Base-by-base conservation (phyloP, 495 filamentous ascomycete species). In the Platismatia glauca region DNA sequence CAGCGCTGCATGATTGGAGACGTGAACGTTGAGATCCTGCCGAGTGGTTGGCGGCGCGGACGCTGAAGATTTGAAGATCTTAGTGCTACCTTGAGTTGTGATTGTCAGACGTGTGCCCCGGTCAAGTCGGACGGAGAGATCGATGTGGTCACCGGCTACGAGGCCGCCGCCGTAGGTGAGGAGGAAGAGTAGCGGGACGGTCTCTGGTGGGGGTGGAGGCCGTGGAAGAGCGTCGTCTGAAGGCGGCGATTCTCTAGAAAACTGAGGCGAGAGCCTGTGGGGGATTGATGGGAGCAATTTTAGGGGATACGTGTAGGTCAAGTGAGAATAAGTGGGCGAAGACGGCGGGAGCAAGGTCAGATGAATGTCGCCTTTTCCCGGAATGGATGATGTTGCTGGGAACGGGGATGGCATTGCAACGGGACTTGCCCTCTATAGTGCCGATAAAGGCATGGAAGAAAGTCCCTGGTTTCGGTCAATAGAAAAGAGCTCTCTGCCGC, bases 111-210 rank as follows among this genome's bases (percentile, higher is more conserved):
- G 85, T 0, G 90, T 86, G 7, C 72, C 69, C 0, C 79, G 67
- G 24, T 84, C 83, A 29, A 96, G 76, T 5, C 81, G 79, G 56
- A 97, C 75, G 27, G 73, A 74, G 58, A 98, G 85, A 64, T 86
- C 76, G 68, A 97, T 87, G 62, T 81, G 75, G 73, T 98, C 94
- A 37, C 90, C 89, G 7, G 86, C 87, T 20, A 98, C 87, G 18
- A 98, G 84, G 4, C 94, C 94, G 52, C 94, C 94, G 62, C 94
- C 94, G 69, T 98, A 98, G 52, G 91, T 95, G 52, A 98, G 85
- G 62, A 96, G 81, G 72, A 96, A 97, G 46, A 93, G 74, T 82
- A 89, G 73, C 73, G 69, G 62, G 67, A 72, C 57, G 53, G 69
- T 70, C 44, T 70, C 64, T 34, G 71, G 66, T 34, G 67, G 57